Conservation (phyloP, 352 stramenopile genomes). For the Pythium myriotylum region DNA sequence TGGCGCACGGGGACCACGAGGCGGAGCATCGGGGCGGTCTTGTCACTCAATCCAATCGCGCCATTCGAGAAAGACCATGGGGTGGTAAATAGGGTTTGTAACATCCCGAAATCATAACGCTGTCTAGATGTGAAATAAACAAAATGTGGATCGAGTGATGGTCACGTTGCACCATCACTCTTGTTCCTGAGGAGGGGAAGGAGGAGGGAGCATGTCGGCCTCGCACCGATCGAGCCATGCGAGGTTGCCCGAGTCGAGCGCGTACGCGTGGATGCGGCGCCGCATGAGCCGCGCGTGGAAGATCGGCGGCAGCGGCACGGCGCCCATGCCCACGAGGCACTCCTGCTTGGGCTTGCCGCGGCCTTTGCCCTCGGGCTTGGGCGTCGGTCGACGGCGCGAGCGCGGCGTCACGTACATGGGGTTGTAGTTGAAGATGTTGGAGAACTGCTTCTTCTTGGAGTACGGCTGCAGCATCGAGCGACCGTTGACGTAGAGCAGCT, state of each 20-base stretch:
- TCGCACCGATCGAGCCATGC: conserved; percentile 29
- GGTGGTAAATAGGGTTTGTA: conserved; percentile 21
- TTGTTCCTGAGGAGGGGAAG: too few species aligned
- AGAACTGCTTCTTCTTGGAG: conserved; percentile 32
- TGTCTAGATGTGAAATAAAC: conserved; percentile 13
- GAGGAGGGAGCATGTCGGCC: conserved; percentile 12
- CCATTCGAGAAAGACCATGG: neutral
- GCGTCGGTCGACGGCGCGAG: conserved; percentile 22
- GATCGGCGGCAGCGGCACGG: conserved; percentile 6
- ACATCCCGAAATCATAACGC: too few species aligned
- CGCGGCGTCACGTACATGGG: conserved; percentile 44
- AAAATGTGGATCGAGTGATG: neutral
- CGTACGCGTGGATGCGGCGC: conserved; percentile 31
- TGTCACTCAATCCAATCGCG: too few species aligned
- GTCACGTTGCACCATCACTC: conserved; percentile 23
- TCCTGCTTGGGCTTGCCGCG: conserved; percentile 17
- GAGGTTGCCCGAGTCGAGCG: conserved; percentile 28
- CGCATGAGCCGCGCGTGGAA: conserved; percentile 32
- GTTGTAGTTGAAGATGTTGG: conserved; percentile 54
- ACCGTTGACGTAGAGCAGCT: conserved; percentile 63
- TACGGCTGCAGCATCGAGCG: conserved; percentile 53
- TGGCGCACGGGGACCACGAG: conserved; percentile 1
- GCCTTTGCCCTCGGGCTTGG: conserved; percentile 15
- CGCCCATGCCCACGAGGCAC: conserved; percentile 22
- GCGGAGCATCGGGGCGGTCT: conserved; percentile 1